These are phyloP conservation scores for Paramecium tetraurelia DNA, from an alignment of 73 alveolate species.

Conservation along the genomic window DNA sequence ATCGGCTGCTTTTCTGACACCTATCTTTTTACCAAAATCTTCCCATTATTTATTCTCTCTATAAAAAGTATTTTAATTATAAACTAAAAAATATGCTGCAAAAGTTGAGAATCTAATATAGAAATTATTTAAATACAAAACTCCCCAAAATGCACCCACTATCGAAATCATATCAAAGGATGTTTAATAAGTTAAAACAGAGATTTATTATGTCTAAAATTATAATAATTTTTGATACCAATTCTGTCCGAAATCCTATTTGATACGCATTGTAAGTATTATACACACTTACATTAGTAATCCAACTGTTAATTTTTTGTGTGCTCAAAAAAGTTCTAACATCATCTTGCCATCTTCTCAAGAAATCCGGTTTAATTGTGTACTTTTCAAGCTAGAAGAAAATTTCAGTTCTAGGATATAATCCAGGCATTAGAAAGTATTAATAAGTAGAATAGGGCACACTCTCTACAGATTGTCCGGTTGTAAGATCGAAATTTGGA, in stretches of 20 bases:
- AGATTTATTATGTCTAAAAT: not conserved
- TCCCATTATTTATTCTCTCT: slow-evolving; percentile 58
- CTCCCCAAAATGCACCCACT: slow-evolving; percentile 66
- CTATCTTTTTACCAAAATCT: not conserved
- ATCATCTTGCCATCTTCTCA: slow-evolving; percentile 24
- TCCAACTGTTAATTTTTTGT: not conserved
- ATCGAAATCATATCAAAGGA: slow-evolving; percentile 48
- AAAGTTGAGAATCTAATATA: slow-evolving; percentile 38
- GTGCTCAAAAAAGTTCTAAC: not conserved
- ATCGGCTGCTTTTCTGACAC: not conserved
- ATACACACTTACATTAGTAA: slow-evolving; percentile 46
- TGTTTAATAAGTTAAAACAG: slow-evolving; percentile 20
- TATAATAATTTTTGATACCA: not conserved
- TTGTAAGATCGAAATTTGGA: slow-evolving; percentile 32
- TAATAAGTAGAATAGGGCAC: not conserved
- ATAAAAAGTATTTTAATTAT: slow-evolving; percentile 50
- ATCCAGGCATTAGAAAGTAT: slow-evolving; percentile 55
- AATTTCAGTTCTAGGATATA: slow-evolving; percentile 56
- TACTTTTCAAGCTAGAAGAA: not conserved
- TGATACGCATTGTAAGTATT: slow-evolving; percentile 6
- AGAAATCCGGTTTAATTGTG: slow-evolving; percentile 51
- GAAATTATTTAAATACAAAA: not conserved
- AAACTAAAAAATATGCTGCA: slow-evolving; percentile 55
- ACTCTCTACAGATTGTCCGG: slow-evolving; percentile 38
- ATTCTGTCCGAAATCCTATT: slow-evolving; percentile 34